Conservation (phyloP, 768 basidiomycete species). For the Suillus americanus region DNA sequence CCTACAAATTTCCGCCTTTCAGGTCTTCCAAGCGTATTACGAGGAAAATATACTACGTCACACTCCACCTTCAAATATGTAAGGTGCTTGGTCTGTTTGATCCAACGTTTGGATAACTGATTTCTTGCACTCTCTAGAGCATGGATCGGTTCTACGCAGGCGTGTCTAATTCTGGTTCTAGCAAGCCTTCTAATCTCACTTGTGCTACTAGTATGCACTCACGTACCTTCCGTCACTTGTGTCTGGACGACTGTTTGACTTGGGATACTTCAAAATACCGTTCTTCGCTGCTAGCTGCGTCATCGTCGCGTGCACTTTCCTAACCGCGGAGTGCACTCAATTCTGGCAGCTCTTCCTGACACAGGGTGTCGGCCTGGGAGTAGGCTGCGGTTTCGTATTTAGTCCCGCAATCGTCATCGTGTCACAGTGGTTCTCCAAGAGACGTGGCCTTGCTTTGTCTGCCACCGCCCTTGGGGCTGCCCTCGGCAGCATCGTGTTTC, state of each 20-base stretch:
- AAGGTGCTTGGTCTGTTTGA: constrained; percentile 13
- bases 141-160: constrained; percentile 82
- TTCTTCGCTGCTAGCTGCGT: constrained; percentile 46
- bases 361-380: constrained; percentile 69
- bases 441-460: constrained; percentile 57
- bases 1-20: neutral
- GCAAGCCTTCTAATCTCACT: neutral
- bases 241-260: constrained; percentile 69
- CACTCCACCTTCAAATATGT: constrained; percentile 64
- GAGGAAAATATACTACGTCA: constrained; percentile 48
- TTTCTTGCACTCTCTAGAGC: constrained; percentile 41
- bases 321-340: constrained; percentile 64
- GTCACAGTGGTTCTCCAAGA: constrained; percentile 70
- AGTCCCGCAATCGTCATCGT: constrained; percentile 59
- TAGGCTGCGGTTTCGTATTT: constrained; percentile 60
- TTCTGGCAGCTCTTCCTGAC: constrained; percentile 81
- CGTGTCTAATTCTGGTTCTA: constrained; percentile 18
- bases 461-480: constrained; percentile 64
- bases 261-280: constrained; percentile 62
- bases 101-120: too few species aligned
- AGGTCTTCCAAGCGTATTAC: constrained; percentile 79
- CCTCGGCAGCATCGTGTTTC: constrained; percentile 67
- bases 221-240: constrained; percentile 62
- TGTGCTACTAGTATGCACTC: constrained; percentile 53
- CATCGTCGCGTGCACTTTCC: constrained; percentile 56